Percentiles rank a stretch among this genome's conserved stretches.
Evolutionary conservation across 2,329 filamentous ascomycete species (phyloP).

Genomic region (Cryphonectria japonica): DNA sequence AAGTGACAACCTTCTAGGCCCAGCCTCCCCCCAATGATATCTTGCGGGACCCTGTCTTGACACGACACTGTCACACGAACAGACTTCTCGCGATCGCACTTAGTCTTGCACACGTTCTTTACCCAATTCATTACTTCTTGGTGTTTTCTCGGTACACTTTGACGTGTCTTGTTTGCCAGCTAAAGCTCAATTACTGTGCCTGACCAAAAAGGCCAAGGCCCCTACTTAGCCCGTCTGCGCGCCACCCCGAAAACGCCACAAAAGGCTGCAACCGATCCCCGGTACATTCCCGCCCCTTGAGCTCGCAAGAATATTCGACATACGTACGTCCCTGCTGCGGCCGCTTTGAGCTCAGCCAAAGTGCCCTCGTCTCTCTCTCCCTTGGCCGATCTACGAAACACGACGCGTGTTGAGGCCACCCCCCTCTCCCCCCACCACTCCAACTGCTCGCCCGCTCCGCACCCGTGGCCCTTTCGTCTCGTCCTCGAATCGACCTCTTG

Average conservation of each 20-base stretch:
- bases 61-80: not conserved
- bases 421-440: not conserved
- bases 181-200: not conserved
- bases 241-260: slow-evolving; percentile 21
- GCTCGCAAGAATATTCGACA: slow-evolving; percentile 7
- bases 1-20: not conserved
- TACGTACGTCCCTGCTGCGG: slow-evolving; percentile 25
- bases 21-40: slow-evolving; percentile 1
- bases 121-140: not conserved
- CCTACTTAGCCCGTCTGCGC: slow-evolving; percentile 14
- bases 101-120: not conserved
- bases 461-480: slow-evolving; percentile 15
- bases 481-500: slow-evolving; percentile 31
- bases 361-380: slow-evolving; percentile 3
- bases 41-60: not conserved
- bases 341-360: slow-evolving; percentile 22
- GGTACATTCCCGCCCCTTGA: slow-evolving; percentile 18
- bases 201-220: slow-evolving; percentile 2
- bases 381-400: slow-evolving; percentile 17
- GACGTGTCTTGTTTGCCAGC: not conserved
- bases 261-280: slow-evolving; percentile 8
- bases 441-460: slow-evolving; percentile 10
- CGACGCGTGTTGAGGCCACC: slow-evolving; percentile 17
- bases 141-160: not conserved
- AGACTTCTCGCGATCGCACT: not conserved